Percentiles rank a stretch among this genome's conserved stretches.
Conservation (phyloP, 148 eudicot species). For the Tetragonia tetragonoides region DNA sequence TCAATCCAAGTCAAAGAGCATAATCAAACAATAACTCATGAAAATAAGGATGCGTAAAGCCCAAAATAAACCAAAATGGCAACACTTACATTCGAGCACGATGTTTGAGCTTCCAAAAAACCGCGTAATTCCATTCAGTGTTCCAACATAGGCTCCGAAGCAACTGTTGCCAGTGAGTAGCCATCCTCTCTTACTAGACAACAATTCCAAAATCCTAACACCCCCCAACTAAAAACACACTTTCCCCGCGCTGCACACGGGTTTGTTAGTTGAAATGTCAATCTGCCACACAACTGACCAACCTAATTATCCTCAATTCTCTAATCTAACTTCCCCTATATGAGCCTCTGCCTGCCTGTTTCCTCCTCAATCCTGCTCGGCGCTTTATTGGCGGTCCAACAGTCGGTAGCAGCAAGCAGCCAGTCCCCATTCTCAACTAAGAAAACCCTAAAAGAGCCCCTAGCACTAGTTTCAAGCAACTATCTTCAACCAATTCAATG, state of each 20-base stretch:
- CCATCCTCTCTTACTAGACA: slow-evolving; percentile 49
- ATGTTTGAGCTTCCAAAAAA: slow-evolving; percentile 87
- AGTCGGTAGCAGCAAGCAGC: slow-evolving; percentile 55
- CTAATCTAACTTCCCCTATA: slow-evolving; percentile 88
- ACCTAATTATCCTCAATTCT: slow-evolving; percentile 30
- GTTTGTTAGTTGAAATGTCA: slow-evolving; percentile 34
- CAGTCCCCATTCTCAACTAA: slow-evolving; percentile 58
- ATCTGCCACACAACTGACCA: slow-evolving; percentile 37
- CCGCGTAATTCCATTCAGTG: slow-evolving; percentile 73
- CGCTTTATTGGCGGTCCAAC: slow-evolving; percentile 86
- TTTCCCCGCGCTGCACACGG: slow-evolving; percentile 24
- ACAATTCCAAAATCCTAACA: slow-evolving; percentile 34
- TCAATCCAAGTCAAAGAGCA: slow-evolving; percentile 2
- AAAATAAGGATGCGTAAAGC: slow-evolving; percentile 1
- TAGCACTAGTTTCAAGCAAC: slow-evolving; percentile 29
- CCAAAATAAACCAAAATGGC: slow-evolving; percentile 2
- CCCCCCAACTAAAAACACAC: slow-evolving; percentile 40
- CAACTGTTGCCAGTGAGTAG: slow-evolving; percentile 61
- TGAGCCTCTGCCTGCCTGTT: slow-evolving; percentile 98
- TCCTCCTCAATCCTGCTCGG: slow-evolving; percentile 85
- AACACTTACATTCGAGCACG: slow-evolving; percentile 67
- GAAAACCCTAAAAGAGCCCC: slow-evolving; percentile 37
- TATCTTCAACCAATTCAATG: slow-evolving; percentile 30
- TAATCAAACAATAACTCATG: slow-evolving; percentile 16
- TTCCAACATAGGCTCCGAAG: slow-evolving; percentile 68